Conservation (phyloP, 192 early-diverging fungal species). For the Globomyces pollinis-pini region DNA sequence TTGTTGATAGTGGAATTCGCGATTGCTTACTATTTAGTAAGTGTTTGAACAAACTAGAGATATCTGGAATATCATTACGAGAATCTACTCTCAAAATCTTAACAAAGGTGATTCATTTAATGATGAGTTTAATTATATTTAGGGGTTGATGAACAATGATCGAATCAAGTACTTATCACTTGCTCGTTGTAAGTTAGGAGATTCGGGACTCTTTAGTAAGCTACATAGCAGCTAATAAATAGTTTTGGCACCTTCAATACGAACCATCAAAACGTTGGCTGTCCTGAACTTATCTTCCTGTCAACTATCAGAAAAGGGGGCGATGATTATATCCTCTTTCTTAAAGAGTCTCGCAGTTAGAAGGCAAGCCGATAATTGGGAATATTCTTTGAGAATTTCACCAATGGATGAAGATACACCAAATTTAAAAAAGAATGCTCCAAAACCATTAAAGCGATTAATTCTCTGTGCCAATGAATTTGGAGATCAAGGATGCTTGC, state of each 20-base stretch:
- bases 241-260: constrained; percentile 2
- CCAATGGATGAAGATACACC: neutral
- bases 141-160: constrained; percentile 3
- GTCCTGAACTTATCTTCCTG: constrained; percentile 8
- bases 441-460: constrained; percentile 2
- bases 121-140: neutral
- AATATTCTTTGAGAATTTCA: neutral
- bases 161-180: constrained; percentile 3
- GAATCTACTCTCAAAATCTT: neutral
- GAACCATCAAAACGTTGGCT: neutral
- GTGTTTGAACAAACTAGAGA: neutral
- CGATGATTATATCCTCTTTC: neutral
- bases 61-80: constrained; percentile 1
- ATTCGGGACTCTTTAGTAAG: constrained; percentile 7
- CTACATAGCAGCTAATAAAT: neutral
- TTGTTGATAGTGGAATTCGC: neutral
- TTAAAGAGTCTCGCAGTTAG: constrained; percentile 4
- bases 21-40: neutral
- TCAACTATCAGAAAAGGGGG: constrained; percentile 1
- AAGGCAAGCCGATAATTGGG: constrained; percentile 9
- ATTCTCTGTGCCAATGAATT: constrained; percentile 1
- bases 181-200: neutral
- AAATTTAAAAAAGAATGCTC: neutral
- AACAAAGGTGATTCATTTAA: neutral
- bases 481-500: constrained; percentile 3